Evolutionary conservation across 2,329 filamentous ascomycete species (phyloP), one percentile per base, ranked within the genome.

Genomic region (Tolypocladium cylindrosporum): DNA sequence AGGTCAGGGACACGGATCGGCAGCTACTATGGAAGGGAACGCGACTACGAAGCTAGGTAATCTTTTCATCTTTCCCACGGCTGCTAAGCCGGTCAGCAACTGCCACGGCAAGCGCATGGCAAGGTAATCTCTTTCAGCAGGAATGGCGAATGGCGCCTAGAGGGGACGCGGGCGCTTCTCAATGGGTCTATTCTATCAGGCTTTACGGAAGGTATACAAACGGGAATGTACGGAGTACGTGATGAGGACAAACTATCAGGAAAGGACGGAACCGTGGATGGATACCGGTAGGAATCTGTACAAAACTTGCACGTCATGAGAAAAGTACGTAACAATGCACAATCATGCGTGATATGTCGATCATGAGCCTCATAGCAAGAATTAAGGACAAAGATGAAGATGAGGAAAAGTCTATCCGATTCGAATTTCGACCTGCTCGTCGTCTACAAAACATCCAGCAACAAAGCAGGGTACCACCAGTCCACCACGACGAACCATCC

Each of bases 391-490:
- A 58, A 43, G 60, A 53, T 34, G 45, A 40, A 52, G 54, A 53
- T 34, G 45, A 40, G 37, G 54, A 45, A 58, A 59, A 43, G 61
- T 63, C 63, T 67, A 65, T 66, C 60, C 61, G 61, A 60, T 64
- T 65, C 37, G 62, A 66, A 64, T 65, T 67, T 66, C 65, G 61
- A 63, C 64, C 65, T 66, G 60, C 66, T 67, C 66, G 67, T 65
- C 61, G 27, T 55, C 53, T 43, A 55, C 53, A 11, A 55, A 42
- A 3, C 52, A 52, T 51, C 58, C n/a, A 54, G 52, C 51, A 37
- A 54, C 19, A 57, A 27, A 37, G 19, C 48, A 37, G 11, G 48
- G 31, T 5, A 51, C 48, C 48, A 36, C 48, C 48, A 14, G 48
- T 7, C 48, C 48, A 21, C 31, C 31, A 36, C 31, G 31, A 51